Conservation (phyloP, 2,329 filamentous ascomycete genomes). For the Aspergillus felis region DNA sequence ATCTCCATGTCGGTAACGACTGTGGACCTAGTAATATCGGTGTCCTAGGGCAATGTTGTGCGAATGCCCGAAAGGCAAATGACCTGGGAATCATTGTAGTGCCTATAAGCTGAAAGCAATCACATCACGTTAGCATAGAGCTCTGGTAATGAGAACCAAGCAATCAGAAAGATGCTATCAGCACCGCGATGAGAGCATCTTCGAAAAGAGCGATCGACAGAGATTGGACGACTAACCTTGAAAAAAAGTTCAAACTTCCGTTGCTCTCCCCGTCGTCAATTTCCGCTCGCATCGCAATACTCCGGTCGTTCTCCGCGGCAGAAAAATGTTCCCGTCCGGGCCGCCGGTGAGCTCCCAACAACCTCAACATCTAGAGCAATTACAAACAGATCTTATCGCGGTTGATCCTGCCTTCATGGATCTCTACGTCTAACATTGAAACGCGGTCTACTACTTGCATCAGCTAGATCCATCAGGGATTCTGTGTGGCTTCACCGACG, state of each 20-base stretch:
- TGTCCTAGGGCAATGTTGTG: slow-evolving; percentile 20
- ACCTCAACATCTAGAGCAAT: slow-evolving; percentile 29
- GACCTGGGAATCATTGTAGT: slow-evolving; percentile 29
- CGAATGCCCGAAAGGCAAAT: slow-evolving; percentile 25
- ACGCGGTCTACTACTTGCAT: slow-evolving; percentile 1
- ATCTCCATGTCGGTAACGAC: slow-evolving; percentile 22
- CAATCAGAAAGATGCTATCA: not conserved
- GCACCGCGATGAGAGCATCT: not conserved
- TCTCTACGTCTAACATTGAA: slow-evolving; percentile 7
- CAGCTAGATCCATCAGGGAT: slow-evolving; percentile 10
- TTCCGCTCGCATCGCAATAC: slow-evolving; percentile 7
- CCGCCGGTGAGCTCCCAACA: slow-evolving; percentile 37
- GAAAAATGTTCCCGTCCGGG: slow-evolving; percentile 41
- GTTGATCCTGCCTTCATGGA: slow-evolving; percentile 16
- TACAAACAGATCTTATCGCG: slow-evolving; percentile 13
- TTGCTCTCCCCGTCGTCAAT: not conserved
- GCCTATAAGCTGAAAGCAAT: slow-evolving; percentile 6
- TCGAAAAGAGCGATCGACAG: not conserved
- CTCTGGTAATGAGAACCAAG: not conserved
- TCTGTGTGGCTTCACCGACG: slow-evolving; percentile 13
- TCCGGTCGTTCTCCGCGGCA: slow-evolving; percentile 28
- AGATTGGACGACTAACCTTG: not conserved
- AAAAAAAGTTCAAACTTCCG: not conserved
- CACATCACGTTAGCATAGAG: slow-evolving; percentile 1
- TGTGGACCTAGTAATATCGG: slow-evolving; percentile 14